phyloP scores from a whole-genome alignment of 1,284 basidiomycete genomes.

The Ceratobasidium sp. region DNA sequence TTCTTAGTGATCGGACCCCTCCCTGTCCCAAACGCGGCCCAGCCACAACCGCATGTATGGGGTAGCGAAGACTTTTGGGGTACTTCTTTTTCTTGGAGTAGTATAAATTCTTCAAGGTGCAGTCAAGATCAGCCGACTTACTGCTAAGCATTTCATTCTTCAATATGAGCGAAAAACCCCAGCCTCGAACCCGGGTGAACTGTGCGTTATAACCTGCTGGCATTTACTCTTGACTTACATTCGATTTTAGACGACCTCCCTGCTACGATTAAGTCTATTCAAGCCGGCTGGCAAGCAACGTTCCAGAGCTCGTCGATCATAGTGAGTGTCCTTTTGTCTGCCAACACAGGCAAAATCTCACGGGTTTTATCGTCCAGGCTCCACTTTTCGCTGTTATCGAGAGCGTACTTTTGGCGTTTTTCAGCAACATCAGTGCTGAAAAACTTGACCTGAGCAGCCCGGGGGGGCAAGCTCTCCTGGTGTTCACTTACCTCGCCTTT shows the following conservation, averaged over 20 bases:
- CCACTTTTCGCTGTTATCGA: conserved; percentile 24
- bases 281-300: conserved; percentile 16
- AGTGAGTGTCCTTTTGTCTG: conserved; percentile 2
- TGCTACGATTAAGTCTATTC: conserved; percentile 29
- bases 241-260: conserved; percentile 18
- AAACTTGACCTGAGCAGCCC: neutral
- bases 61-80: too few species aligned
- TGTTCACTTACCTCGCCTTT: conserved; percentile 23
- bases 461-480: neutral
- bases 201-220: neutral
- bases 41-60: too few species aligned
- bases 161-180: too few species aligned
- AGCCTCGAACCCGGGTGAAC: conserved; percentile 6
- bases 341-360: too few species aligned
- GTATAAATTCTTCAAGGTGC: too few species aligned
- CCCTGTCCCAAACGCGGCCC: too few species aligned
- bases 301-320: conserved; percentile 28
- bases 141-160: too few species aligned
- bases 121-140: too few species aligned
- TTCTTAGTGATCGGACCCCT: too few species aligned
- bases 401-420: conserved; percentile 6
- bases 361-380: too few species aligned
- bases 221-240: neutral
- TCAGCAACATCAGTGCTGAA: conserved; percentile 2
- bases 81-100: too few species aligned